These are phyloP conservation scores for Polytrichum commune DNA, from an alignment of 225 moss, liverwort and hornwort genomes.

Conservation along the genomic window DNA sequence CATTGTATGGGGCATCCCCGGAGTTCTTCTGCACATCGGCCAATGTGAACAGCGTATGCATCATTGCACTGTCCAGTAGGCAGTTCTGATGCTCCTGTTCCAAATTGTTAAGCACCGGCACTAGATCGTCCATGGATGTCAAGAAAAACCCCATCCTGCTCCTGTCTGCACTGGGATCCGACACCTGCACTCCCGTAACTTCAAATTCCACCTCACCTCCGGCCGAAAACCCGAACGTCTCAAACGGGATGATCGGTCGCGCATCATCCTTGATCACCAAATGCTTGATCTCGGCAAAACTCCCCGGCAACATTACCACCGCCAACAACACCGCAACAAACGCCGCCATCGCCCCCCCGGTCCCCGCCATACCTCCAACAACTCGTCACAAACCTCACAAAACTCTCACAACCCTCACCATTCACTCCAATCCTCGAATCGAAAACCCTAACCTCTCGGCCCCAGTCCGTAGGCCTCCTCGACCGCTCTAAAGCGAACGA, in stretches of 20 bases:
- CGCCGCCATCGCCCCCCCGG: conserved; percentile 10
- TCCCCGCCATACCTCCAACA: not conserved
- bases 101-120: conserved; percentile 47
- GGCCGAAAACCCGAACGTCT: conserved; percentile 71
- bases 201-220: conserved; percentile 49
- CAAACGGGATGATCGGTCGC: conserved; percentile 64
- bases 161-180: conserved; percentile 8
- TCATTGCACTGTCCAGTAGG: conserved; percentile 45
- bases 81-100: conserved; percentile 53
- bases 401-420: too few relatives aligned
- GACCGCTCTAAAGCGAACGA: too few relatives aligned
- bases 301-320: conserved; percentile 12
- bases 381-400: too few relatives aligned
- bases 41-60: conserved; percentile 64
- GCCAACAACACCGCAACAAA: conserved; percentile 9
- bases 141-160: conserved; percentile 69
- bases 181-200: conserved; percentile 45
- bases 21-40: conserved; percentile 20
- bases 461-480: too few relatives aligned
- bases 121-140: conserved; percentile 64
- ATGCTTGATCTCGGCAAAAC: conserved; percentile 60
- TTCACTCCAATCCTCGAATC: too few relatives aligned
- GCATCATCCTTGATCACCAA: conserved; percentile 73
- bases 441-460: too few relatives aligned
- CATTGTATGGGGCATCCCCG: not conserved